Evolutionary conservation across 768 basidiomycete species (phyloP), one percentile per base, ranked within the genome.

Genomic region (Dictyophora rubrovolvata): DNA sequence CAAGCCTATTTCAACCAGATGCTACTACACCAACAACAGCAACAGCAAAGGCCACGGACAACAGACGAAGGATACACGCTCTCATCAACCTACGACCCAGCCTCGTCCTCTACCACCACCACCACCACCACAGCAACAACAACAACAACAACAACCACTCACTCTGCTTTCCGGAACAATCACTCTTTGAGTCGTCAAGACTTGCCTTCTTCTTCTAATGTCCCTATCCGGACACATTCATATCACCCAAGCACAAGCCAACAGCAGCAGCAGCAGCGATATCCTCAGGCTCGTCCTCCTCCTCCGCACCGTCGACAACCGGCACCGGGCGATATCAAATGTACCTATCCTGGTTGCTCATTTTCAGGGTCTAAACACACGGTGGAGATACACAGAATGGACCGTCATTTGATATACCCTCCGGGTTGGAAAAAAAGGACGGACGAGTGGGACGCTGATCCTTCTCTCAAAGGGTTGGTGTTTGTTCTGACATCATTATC

Each of bases 301-400:
- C 55, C 61, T 64, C 5, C 23, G 14, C 65, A 66, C 67, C 64
- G 48, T 20, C 62, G 70, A n/a, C 85, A 84, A 84, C 83, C 85
- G 66, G 83, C 82, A 58, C 67, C 81, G 46, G 89, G 89, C 4
- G 77, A 74, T 63, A 68, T 63, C 62, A 77, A 78, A 56, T 91
- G 89, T 68, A 76, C 78, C 8, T 75, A 85, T 64, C 74, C 71
- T 48, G 76, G 77, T n/a, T 93, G 90, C 68, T 64, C 68, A 6
- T 93, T 89, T 65, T 73, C 73, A 42, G 89, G 87, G 35, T 85
- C 88, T 3, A 72, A 74, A 46, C 87, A 88, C 67, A 73, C 81
- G 22, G 80, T 91, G 16, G 86, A 91, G 69, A 76, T 74, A 28
- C 91, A 93, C 66, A 86, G 83, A 83, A 92, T 91, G 89, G 90